A percentile compares a stretch with the other conserved stretches of the same genome.
These are phyloP conservation scores for Pichia sp. DNA, from an alignment of 1,139 yeast genomes.

Conservation along the genomic window DNA sequence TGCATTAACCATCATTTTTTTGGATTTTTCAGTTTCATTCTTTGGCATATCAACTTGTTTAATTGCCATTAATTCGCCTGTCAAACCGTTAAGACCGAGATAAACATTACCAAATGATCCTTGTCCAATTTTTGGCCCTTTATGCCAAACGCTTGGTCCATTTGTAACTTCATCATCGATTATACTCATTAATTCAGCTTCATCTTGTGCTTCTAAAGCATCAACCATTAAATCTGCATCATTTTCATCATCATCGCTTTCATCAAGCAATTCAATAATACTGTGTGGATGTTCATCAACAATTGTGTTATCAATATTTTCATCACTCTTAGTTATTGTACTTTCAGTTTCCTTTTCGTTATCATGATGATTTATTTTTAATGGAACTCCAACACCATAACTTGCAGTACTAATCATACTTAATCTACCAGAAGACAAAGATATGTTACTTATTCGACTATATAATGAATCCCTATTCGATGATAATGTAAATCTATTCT, in stretches of 20 bases:
- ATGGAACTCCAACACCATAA: conserved; percentile 24
- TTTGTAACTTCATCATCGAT: conserved; percentile 25
- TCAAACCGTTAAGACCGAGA: conserved; percentile 82
- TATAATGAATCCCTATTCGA: conserved; percentile 21
- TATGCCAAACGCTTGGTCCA: conserved; percentile 79
- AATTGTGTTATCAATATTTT: conserved; percentile 26
- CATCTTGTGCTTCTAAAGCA: conserved; percentile 28
- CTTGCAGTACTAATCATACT: conserved; percentile 24
- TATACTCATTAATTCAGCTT: conserved; percentile 32
- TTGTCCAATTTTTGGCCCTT: conserved; percentile 88
- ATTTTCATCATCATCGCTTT: conserved; percentile 29
- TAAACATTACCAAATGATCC: conserved; percentile 95
- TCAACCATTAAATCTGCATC: conserved; percentile 26
- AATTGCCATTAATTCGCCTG: conserved; percentile 96
- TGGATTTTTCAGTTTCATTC: conserved; percentile 34
- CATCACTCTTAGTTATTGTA: background rate
- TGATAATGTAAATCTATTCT: conserved; percentile 1
- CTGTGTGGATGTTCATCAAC: conserved; percentile 8
- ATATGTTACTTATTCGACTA: conserved; percentile 16
- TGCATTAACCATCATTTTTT: conserved; percentile 68
- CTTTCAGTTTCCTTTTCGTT: background rate
- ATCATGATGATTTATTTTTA: conserved; percentile 17
- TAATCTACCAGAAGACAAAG: conserved; percentile 21
- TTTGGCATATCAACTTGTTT: conserved; percentile 71
- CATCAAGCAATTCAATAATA: conserved; percentile 28